Evolutionary conservation across 2,329 filamentous ascomycete genomes (phyloP), one percentile per base, ranked within the genome.

Genomic region (Trichoderma brevicompactum): DNA sequence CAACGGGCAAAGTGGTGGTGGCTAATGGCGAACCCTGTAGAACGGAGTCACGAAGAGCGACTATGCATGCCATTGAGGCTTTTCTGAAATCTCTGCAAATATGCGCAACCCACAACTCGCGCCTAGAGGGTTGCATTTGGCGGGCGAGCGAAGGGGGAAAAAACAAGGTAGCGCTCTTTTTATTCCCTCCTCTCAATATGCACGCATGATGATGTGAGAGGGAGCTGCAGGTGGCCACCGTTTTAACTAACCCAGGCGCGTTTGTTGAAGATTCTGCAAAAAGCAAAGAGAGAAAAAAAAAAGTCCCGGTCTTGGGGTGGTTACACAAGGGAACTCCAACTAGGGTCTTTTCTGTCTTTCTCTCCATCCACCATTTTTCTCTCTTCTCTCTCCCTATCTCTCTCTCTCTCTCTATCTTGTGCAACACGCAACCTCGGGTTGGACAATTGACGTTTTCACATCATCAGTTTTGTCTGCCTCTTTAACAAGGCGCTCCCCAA

Each of bases 21-120:
- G 28, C 56, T 60, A 60, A 60, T 43, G 19, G 43, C 46, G 59
- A 62, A 62, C 59, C 59, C 59, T 62, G 55, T 48, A 59, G 17
- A 38, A 59, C 55, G 55, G 41, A 59, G 43, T 36, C 12, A 41
- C 53, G 19, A 44, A 38, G 38, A 56, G 38, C n/a, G 44, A 44
- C n/a, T 36, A 46, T 38, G 49, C 48, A 44, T 23, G 61, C 43
- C 61, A 23, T 43, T 64, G 61, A 56, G 61, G 61, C 61, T 64
- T 64, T 64, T 64, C 50, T 56, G 34, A 48, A 46, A 41, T 17
- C 38, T 52, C n/a, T 53, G 59, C 48, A 61, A 52, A 49, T 50
- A 32, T 50, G 56, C 56, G 58, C 58, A 44, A 15, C 60, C 60
- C 60, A 53, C 60, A 54, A 23, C 13, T 48, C 32, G 54, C 44